phyloP scores from a whole-genome alignment of 1,284 basidiomycete species.

The Meripilus lineatus region DNA sequence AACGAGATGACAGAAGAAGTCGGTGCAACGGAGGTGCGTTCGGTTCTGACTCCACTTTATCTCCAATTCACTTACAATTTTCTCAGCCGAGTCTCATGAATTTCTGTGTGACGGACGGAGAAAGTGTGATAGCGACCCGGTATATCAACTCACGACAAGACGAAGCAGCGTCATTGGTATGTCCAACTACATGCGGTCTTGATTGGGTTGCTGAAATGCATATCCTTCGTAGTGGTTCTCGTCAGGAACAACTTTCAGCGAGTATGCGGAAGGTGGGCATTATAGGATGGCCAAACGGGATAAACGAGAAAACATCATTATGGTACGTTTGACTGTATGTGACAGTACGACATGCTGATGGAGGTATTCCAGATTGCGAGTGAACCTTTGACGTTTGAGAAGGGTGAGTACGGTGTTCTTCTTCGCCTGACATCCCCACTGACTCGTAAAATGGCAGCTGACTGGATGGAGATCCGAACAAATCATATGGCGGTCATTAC shows the following conservation, averaged over 20 bases:
- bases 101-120: conserved; percentile 94
- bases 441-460: conserved; percentile 42
- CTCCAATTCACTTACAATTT: conserved; percentile 9
- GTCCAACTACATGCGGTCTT: conserved; percentile 14
- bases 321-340: conserved; percentile 45
- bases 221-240: conserved; percentile 75
- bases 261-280: conserved; percentile 83
- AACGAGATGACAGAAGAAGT: conserved; percentile 76
- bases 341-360: not conserved
- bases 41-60: conserved; percentile 4
- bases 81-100: conserved; percentile 87
- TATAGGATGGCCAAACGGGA: conserved; percentile 96
- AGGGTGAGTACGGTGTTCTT: conserved; percentile 51
- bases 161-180: conserved; percentile 86
- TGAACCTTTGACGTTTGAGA: conserved; percentile 92
- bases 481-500: conserved; percentile 92
- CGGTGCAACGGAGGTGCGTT: conserved; percentile 62
- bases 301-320: conserved; percentile 92
- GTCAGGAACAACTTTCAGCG: conserved; percentile 90
- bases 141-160: conserved; percentile 91
- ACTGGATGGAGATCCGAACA: conserved; percentile 93
- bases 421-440: conserved; percentile 1
- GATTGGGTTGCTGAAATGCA: not conserved
- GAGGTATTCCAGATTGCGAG: conserved; percentile 61
- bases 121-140: conserved; percentile 89